Percentiles rank a stretch among this genome's conserved stretches.
phyloP scores from a whole-genome alignment of 495 filamentous ascomycete genomes.

The Corynascus novoguineensis region DNA sequence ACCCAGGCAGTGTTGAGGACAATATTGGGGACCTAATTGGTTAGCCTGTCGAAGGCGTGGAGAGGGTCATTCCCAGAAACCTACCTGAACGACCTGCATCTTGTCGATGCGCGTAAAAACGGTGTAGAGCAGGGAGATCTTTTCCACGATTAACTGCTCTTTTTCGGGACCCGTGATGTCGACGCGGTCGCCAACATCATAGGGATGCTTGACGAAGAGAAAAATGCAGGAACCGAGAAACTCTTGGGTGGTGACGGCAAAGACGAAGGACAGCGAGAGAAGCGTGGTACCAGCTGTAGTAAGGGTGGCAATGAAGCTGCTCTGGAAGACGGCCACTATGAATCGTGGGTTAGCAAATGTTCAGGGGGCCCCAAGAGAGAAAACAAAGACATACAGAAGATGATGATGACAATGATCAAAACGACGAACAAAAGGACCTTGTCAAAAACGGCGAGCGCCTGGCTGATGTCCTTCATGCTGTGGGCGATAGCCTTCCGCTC shows the following conservation, averaged over 20 bases:
- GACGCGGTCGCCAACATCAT: slow-evolving; percentile 88
- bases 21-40: slow-evolving; percentile 65
- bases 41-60: neutral
- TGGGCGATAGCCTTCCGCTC: slow-evolving; percentile 77
- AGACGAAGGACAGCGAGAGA: slow-evolving; percentile 90
- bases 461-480: slow-evolving; percentile 95
- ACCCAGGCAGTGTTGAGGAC: slow-evolving; percentile 86
- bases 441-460: slow-evolving; percentile 87
- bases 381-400: slow-evolving; percentile 58
- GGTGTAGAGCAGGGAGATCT: slow-evolving; percentile 91
- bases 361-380: too few species aligned
- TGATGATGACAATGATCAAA: slow-evolving; percentile 71
- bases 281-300: slow-evolving; percentile 93
- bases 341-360: slow-evolving; percentile 7
- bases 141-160: slow-evolving; percentile 75
- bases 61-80: neutral
- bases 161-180: slow-evolving; percentile 61
- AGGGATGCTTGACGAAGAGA: slow-evolving; percentile 91
- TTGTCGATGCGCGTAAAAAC: slow-evolving; percentile 79
- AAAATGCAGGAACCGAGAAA: slow-evolving; percentile 95
- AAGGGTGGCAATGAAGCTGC: slow-evolving; percentile 76
- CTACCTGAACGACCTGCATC: slow-evolving; percentile 70
- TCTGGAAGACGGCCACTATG: slow-evolving; percentile 75
- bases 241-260: slow-evolving; percentile 85
- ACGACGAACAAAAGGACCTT: slow-evolving; percentile 73